Evolutionary conservation across 257 asterid genomes (phyloP).

Genomic region (Salvia rosmarinus): DNA sequence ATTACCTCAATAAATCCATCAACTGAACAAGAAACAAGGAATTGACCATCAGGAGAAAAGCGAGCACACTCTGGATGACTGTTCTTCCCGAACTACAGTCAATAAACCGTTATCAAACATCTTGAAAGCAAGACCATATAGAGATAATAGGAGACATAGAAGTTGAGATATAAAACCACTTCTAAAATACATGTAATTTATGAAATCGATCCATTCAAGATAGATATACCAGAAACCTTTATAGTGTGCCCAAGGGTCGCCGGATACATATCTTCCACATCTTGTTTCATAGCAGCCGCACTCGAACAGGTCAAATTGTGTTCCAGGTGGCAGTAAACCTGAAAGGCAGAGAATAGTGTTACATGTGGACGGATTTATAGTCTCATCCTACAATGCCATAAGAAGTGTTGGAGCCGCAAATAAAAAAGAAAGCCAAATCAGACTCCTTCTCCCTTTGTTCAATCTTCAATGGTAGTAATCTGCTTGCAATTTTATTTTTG

Average conservation of each 20-base stretch:
- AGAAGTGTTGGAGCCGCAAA: constrained; percentile 4
- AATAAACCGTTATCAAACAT: constrained; percentile 29
- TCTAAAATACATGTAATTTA: background rate
- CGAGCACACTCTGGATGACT: constrained; percentile 90
- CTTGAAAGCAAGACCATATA: constrained; percentile 24
- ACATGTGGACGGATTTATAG: background rate
- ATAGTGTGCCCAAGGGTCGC: constrained; percentile 89
- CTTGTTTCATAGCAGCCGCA: constrained; percentile 99
- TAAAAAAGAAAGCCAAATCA: constrained; percentile 23
- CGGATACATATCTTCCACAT: constrained; percentile 89
- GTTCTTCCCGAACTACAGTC: constrained; percentile 89
- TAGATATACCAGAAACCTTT: constrained; percentile 52
- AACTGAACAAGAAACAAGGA: constrained; percentile 93
- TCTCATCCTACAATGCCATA: constrained; percentile 4
- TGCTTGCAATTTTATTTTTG: constrained; percentile 27
- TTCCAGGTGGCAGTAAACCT: constrained; percentile 99
- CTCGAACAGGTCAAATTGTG: constrained; percentile 96
- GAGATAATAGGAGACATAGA: constrained; percentile 14
- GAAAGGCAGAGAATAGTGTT: constrained; percentile 32
- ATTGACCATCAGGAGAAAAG: constrained; percentile 99
- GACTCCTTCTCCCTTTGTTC: constrained; percentile 17
- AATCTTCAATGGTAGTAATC: background rate
- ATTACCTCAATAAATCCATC: constrained; percentile 94
- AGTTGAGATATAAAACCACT: background rate
- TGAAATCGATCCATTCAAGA: constrained; percentile 18